These are phyloP conservation scores for Sporothrix variecibatus DNA, from an alignment of 2,329 filamentous ascomycete species.

Conservation along the genomic window DNA sequence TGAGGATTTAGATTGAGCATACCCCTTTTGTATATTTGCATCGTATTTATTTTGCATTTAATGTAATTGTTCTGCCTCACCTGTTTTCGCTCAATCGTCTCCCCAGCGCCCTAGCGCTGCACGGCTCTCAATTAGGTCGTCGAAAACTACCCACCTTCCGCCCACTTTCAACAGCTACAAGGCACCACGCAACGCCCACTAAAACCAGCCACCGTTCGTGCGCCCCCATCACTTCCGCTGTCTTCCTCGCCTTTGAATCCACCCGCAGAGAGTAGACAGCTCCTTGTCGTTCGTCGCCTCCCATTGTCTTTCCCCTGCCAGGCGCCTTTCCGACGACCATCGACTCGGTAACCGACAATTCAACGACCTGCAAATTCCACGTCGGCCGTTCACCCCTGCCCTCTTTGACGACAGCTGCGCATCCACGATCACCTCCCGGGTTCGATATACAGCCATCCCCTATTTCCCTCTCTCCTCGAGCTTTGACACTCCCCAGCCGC, in stretches of 20 bases:
- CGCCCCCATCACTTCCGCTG: conserved; percentile 26
- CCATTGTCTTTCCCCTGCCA: neutral
- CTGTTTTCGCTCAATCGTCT: neutral
- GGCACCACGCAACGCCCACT: conserved; percentile 11
- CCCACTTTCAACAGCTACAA: neutral
- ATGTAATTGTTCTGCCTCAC: neutral
- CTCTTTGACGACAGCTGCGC: conserved; percentile 1
- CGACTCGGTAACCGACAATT: neutral
- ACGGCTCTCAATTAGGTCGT: neutral
- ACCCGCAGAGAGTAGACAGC: neutral
- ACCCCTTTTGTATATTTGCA: neutral
- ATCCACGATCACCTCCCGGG: neutral
- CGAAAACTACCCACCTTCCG: neutral
- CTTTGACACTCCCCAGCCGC: neutral
- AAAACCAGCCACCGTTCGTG: conserved; percentile 26
- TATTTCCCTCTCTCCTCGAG: conserved; percentile 5
- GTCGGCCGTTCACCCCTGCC: neutral
- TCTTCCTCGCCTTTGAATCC: conserved; percentile 12
- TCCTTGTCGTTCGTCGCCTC: neutral
- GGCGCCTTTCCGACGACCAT: conserved; percentile 1
- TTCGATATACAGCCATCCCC: neutral
- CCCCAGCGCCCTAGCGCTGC: neutral
- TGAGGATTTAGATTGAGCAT: too few species aligned
- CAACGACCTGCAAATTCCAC: neutral
- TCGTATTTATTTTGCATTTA: neutral